A percentile compares a stretch with the other conserved stretches of the same genome.
Conservation (phyloP, 1,284 basidiomycete genomes). For the Fomitopsis pinicola region DNA sequence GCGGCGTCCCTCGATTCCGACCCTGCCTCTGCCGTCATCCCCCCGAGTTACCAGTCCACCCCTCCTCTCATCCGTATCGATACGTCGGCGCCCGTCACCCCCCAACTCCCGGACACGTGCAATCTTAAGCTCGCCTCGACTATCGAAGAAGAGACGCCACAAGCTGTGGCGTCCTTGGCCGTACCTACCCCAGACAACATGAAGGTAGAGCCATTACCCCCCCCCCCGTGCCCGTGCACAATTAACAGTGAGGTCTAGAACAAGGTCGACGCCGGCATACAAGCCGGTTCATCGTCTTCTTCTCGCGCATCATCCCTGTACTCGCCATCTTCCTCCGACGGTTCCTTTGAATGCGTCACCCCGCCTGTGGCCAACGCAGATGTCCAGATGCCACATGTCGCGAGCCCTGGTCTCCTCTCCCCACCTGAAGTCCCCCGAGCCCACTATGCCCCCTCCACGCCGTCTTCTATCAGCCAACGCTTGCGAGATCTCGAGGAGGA, state of each 20-base stretch:
- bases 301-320: too few species aligned
- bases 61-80: not conserved
- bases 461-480: not conserved
- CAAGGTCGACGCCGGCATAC: too few species aligned
- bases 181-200: too few species aligned
- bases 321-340: not conserved
- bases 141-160: not conserved
- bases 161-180: too few species aligned
- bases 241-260: too few species aligned
- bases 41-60: not conserved
- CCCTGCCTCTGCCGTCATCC: too few species aligned
- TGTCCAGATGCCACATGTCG: not conserved
- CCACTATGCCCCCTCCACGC: not conserved
- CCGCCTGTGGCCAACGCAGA: not conserved
- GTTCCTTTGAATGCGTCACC: not conserved
- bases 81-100: not conserved
- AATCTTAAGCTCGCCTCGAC: not conserved
- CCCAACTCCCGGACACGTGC: not conserved
- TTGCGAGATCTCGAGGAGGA: not conserved
- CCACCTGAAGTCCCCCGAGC: not conserved
- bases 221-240: too few species aligned
- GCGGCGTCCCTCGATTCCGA: too few species aligned
- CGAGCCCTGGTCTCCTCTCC: not conserved
- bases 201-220: too few species aligned
- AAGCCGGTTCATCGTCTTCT: too few species aligned